Base-by-base conservation (phyloP, 2,329 filamentous ascomycete species). In the Laburnicola sp. region DNA sequence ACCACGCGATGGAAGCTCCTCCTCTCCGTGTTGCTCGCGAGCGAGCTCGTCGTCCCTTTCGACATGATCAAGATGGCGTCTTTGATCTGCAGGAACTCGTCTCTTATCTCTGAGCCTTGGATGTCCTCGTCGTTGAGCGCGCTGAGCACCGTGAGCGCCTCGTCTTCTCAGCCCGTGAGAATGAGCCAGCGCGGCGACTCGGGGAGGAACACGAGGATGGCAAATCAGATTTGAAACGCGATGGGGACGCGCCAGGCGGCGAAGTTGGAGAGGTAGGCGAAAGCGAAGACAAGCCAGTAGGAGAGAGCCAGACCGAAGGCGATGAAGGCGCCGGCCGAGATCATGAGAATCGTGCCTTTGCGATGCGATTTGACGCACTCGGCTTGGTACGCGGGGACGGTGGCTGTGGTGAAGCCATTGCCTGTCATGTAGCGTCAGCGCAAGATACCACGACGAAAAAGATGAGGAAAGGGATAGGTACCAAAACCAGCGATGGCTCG, bases 181-280 rank as follows among this genome's bases (percentile, higher is more conserved):
- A 84, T 77, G 5, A 85, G 73, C 79, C 81, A 84, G 45, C 82
- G 76, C 7, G 82, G 82, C 0, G 80, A 82, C 59, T 85, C 82
- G 8, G 82, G 82, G 1, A 84, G 71, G 10, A 74, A 73, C 47
- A 79, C 81, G 31, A 83, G 71, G 2, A 80, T 50, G 0, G 81
- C 80, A 46, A 84, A 80, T 30, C 82, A 60, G 56, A 82, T 82
- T 65, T 85, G 82, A 64, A 84, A 81, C 6, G 78, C 79, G 44
- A 84, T 76, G 0, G 81, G 81, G 53, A 83, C 80, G 41, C 81
- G 74, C 81, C 81, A 83, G 42, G 66, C 57, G 22, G 69, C 62
- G 10, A 56, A 57, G 40, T 58, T 62, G 30, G 53, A 74, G 1
- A 74, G 58, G 56, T 77, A 82, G 4, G 75, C 76, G 45, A 82